These are phyloP conservation scores for Lippia alba DNA, from an alignment of 305 asterid genomes.

Conservation along the genomic window DNA sequence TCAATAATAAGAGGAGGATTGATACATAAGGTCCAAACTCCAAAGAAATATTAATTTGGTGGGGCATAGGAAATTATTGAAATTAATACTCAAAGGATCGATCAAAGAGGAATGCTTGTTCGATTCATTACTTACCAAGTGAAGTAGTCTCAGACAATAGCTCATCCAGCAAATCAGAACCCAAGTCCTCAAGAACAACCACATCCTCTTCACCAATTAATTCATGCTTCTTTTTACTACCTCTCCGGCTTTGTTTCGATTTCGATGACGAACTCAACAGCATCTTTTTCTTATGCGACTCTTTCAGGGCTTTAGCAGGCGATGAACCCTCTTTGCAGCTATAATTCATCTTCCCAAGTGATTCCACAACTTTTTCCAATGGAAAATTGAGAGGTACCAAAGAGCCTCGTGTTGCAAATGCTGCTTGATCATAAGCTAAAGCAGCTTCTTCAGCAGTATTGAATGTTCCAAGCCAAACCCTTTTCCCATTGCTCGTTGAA, in stretches of 20 bases:
- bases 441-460: conserved; percentile 65
- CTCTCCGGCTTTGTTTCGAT: background rate
- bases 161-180: conserved; percentile 61
- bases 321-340: conserved; percentile 48
- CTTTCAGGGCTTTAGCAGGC: conserved; percentile 60
- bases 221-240: conserved; percentile 24
- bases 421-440: conserved; percentile 70
- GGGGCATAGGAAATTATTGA: too few species aligned
- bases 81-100: too few species aligned
- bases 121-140: background rate
- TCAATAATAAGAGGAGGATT: background rate
- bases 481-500: background rate
- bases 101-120: too few species aligned
- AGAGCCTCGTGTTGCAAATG: conserved; percentile 54
- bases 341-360: conserved; percentile 27
- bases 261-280: background rate
- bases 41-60: too few species aligned
- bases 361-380: conserved; percentile 42
- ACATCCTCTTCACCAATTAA: conserved; percentile 37
- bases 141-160: conserved; percentile 37
- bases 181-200: conserved; percentile 59
- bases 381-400: conserved; percentile 49
- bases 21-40: background rate
- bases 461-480: conserved; percentile 5
- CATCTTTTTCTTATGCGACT: conserved; percentile 45